Evolutionary conservation across 306 rosid species (phyloP).

Genomic region (barrel medic (Medicago truncatula)): DNA sequence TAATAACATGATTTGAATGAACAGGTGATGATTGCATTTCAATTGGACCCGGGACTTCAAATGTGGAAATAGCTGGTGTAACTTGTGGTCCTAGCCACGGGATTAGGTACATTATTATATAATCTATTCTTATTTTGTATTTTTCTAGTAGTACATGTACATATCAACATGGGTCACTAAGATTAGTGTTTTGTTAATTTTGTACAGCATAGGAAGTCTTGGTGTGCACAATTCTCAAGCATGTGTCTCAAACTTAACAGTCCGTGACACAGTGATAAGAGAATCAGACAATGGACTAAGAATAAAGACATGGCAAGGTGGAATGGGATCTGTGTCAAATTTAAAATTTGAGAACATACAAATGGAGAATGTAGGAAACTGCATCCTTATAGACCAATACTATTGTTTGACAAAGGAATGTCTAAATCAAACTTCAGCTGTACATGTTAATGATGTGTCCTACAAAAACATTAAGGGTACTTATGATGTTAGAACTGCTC

Average conservation of each 20-base stretch:
- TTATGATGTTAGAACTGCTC: slow-evolving; percentile 81
- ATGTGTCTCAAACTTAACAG: slow-evolving; percentile 87
- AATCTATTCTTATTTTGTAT: slow-evolving; percentile 5
- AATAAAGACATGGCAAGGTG: slow-evolving; percentile 99
- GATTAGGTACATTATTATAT: slow-evolving; percentile 64
- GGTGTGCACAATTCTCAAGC: slow-evolving; percentile 91
- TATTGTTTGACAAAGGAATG: slow-evolving; percentile 86
- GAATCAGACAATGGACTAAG: slow-evolving; percentile 92
- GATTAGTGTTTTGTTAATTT: slow-evolving; percentile 12
- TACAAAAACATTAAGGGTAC: slow-evolving; percentile 88
- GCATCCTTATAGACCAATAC: slow-evolving; percentile 86
- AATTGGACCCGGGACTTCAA: slow-evolving; percentile 81
- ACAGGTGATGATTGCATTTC: slow-evolving; percentile 98
- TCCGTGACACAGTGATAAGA: slow-evolving; percentile 58
- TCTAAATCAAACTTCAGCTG: slow-evolving; percentile 82
- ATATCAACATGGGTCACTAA: slow-evolving; percentile 25
- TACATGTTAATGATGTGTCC: slow-evolving; percentile 68
- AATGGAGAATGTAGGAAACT: slow-evolving; percentile 86
- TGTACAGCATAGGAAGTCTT: slow-evolving; percentile 89
- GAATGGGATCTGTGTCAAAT: slow-evolving; percentile 74
- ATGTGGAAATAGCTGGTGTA: slow-evolving; percentile 80
- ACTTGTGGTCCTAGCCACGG: slow-evolving; percentile 99
- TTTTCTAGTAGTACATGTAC: not conserved
- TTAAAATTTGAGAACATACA: slow-evolving; percentile 74
- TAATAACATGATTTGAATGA: slow-evolving; percentile 37